Evolutionary conservation across 1,284 basidiomycete genomes (phyloP).

Genomic region (Albatrellus sp.): DNA sequence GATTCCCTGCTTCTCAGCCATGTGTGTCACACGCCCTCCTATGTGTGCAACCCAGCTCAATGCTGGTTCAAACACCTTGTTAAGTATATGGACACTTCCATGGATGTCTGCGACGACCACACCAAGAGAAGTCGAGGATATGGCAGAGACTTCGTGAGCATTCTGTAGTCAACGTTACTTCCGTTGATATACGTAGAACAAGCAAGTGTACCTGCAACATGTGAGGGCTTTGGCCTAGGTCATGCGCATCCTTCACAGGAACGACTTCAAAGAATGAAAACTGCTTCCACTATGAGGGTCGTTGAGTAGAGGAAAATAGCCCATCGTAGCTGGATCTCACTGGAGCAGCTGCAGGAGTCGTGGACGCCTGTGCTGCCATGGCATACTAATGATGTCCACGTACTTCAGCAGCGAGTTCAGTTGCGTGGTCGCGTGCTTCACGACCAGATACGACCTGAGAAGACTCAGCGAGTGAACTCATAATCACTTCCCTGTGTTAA

Average conservation of each 20-base stretch:
- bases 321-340: too few relatives aligned
- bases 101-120: slow-evolving; percentile 73
- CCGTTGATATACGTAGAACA: background rate
- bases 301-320: too few relatives aligned
- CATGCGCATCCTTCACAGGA: slow-evolving; percentile 70
- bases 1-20: slow-evolving; percentile 67
- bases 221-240: slow-evolving; percentile 61
- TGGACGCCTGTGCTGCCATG: too few relatives aligned
- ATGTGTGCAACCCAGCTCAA: slow-evolving; percentile 71
- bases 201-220: slow-evolving; percentile 51
- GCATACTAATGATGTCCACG: too few relatives aligned
- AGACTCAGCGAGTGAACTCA: too few relatives aligned
- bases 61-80: slow-evolving; percentile 62
- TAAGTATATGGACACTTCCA: slow-evolving; percentile 67
- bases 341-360: too few relatives aligned
- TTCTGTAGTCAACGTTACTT: slow-evolving; percentile 25
- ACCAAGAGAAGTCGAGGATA: slow-evolving; percentile 48
- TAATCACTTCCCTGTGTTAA: too few relatives aligned
- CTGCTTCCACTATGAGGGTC: slow-evolving; percentile 57
- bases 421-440: too few relatives aligned
- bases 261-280: slow-evolving; percentile 74
- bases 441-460: too few relatives aligned
- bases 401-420: too few relatives aligned
- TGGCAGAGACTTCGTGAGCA: slow-evolving; percentile 60
- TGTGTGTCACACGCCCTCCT: slow-evolving; percentile 70